Base-by-base conservation (phyloP, 2,329 filamentous ascomycete species). In the Nothomitra cinnamomea region DNA sequence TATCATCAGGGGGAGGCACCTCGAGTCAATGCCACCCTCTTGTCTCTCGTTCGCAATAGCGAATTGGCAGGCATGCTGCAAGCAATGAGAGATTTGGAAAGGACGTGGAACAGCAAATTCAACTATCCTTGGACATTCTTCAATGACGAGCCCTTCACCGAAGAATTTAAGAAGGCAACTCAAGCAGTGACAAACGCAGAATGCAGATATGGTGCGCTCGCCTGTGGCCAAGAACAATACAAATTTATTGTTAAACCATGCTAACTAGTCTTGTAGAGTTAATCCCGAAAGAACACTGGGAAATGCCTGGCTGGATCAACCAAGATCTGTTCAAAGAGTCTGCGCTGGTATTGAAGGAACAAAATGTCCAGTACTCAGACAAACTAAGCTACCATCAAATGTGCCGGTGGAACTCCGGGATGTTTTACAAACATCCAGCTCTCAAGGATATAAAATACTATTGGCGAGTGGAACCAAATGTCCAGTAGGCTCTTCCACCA, bases 71-170 rank as follows among this genome's bases (percentile, higher is more conserved):
- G 83, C 48, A 85, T 98, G 73, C 72, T 96, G 24, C 78, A 83
- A 64, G 87, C 88, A 24, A 98, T 98, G 87, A 70, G 70, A 54
- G 90, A 98, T 64, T 75, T 98, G 56, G 92, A 98, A 70, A 74
- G 84, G 59, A 96, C 90, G 1, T 98, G 89, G 88, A 98, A 98
- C 64, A 75, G 80, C 74, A 98, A 98, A 65, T 98, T 96, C 78
- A 98, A 98, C 72, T 98, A 98, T 65, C 92, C 92, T 0, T 98
- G 92, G 87, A 95, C 88, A 7, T 98, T 98, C 67, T 94, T 98
- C 76, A 98, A 98, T 70, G 90, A 98, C 64, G 82, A 86, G 52
- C 86, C 87, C 15, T 98, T 98, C 64, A 82, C 84, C 2, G 85
- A 92, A 15, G 89, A 96, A 62, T 98, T 98, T 73, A 96, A 94